Base-by-base conservation (phyloP, 306 rosid species). In the Cyclanthera cordifolia region DNA sequence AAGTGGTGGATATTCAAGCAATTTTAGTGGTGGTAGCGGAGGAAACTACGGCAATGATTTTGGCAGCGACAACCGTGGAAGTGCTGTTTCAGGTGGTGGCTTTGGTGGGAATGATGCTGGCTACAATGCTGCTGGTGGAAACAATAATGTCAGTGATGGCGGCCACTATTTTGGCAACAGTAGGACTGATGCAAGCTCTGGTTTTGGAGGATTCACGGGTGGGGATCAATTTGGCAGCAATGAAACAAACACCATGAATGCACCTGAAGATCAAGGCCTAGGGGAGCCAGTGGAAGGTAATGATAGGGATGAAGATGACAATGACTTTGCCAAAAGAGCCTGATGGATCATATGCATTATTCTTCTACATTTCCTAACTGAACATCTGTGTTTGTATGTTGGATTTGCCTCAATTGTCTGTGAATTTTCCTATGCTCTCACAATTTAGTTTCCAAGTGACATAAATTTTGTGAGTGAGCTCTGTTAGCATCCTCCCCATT, bases 321-420 rank as follows among this genome's bases (percentile, higher is more conserved):
- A 69, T 37, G 53, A 85, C 76, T 82, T 85, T 56, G 86, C 84
- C 25, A 91, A 88, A 71, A 86, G 94, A 78, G 94, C 91, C 52
- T 88, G 86, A 87, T 46, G 60, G 74, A 74, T 32, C 24, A 16
- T 20, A 48, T 27, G 25, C 27, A 11, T 19, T 24, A 19, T 47
- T 8, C n/a, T n/a, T 64, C 54, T 53, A 25, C 12, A 49, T 27
- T 9, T 20, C n/a, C 17, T 11, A 5, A 41, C 51, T 19, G 19
- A 19, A 14, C 51, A 3, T 1, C 7, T 17, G 21, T 61, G 50
- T 60, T 60, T 60, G n/a, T 20, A 39, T 65, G 70, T 64, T 24
- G 21, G 53, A 23, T 34, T 43, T 65, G 21, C 37, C 13, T 45
- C 53, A 3, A 14, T 43, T 19, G 9, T 65, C 64, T 43, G 53